Conservation (phyloP, 1,284 basidiomycete genomes). For the Ceratobasidium sp. region DNA sequence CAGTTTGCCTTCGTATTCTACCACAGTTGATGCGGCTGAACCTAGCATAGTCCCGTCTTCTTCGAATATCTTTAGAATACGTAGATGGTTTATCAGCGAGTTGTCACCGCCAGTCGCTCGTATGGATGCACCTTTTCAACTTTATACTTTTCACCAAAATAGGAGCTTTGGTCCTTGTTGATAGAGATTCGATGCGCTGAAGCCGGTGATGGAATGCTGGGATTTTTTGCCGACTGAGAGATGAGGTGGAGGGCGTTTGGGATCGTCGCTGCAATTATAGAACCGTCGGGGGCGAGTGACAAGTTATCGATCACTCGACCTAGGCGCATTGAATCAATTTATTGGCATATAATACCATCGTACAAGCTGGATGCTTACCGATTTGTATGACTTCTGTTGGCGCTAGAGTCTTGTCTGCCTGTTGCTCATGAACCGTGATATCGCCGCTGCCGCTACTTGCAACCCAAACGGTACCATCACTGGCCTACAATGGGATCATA, state of each 20-base stretch:
- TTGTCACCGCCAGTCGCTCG: no score
- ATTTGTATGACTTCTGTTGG: conserved; percentile 60
- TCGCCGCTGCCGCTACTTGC: conserved; percentile 55
- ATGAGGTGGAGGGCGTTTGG: conserved; percentile 50
- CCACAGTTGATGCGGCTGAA: conserved; percentile 7
- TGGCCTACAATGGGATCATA: conserved; percentile 44
- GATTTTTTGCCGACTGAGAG: conserved; percentile 58
- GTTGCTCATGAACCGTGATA: conserved; percentile 65
- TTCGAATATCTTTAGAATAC: conserved; percentile 18
- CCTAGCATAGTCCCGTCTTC: conserved; percentile 16
- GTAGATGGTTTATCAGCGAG: conserved; percentile 47
- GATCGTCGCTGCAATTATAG: conserved; percentile 55
- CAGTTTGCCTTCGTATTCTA: neutral
- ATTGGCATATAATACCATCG: neutral
- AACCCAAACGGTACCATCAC: conserved; percentile 69
- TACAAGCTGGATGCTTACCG: conserved; percentile 55
- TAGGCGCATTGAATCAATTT: neutral
- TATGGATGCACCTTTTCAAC: conserved; percentile 64
- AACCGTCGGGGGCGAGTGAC: conserved; percentile 46
- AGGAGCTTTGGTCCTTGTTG: conserved; percentile 62
- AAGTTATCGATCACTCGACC: conserved; percentile 14
- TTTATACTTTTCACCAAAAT: conserved; percentile 70
- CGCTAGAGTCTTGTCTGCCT: conserved; percentile 65
- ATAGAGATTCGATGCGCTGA: conserved; percentile 63
- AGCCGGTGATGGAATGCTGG: conserved; percentile 56